These are phyloP conservation scores for Talaromyces nanjingensis DNA, from an alignment of 495 filamentous ascomycete genomes.

Conservation along the genomic window DNA sequence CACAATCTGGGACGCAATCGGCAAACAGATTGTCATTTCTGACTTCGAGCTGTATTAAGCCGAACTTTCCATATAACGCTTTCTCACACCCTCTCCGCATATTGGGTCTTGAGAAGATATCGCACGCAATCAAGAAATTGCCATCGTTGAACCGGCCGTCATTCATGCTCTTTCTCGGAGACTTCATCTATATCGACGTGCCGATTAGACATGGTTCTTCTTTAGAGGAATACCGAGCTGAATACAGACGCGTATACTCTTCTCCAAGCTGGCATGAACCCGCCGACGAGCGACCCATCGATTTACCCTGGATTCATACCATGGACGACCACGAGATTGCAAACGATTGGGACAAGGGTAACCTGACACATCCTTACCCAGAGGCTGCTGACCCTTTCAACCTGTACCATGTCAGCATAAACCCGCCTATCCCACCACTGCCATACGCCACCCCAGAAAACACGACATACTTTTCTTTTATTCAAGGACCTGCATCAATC, in stretches of 20 bases:
- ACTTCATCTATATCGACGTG: conserved; percentile 97
- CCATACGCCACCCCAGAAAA: conserved; percentile 34
- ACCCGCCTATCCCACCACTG: conserved; percentile 59
- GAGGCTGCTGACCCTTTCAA: conserved; percentile 79
- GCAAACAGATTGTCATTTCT: conserved; percentile 74
- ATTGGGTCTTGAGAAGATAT: conserved; percentile 65
- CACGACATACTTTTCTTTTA: conserved; percentile 79
- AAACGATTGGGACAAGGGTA: conserved; percentile 76
- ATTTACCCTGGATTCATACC: conserved; percentile 92
- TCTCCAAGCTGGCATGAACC: conserved; percentile 80
- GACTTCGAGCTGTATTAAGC: conserved; percentile 85
- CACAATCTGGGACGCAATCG: conserved; percentile 53
- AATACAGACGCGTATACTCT: conserved; percentile 89
- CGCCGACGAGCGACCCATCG: conserved; percentile 30
- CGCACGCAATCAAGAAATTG: conserved; percentile 48
- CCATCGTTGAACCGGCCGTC: conserved; percentile 52
- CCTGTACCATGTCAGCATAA: conserved; percentile 76
- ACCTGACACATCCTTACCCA: conserved; percentile 63
- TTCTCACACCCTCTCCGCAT: conserved; percentile 74
- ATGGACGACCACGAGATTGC: conserved; percentile 93
- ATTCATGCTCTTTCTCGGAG: conserved; percentile 98
- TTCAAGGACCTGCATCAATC: conserved; percentile 83
- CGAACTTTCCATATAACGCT: conserved; percentile 80
- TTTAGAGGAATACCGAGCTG: conserved; percentile 70
- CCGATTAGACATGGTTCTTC: conserved; percentile 68